Evolutionary conservation across 2,329 filamentous ascomycete genomes (phyloP), one percentile per base, ranked within the genome.

Genomic region (Teratosphaeria zuluensis): DNA sequence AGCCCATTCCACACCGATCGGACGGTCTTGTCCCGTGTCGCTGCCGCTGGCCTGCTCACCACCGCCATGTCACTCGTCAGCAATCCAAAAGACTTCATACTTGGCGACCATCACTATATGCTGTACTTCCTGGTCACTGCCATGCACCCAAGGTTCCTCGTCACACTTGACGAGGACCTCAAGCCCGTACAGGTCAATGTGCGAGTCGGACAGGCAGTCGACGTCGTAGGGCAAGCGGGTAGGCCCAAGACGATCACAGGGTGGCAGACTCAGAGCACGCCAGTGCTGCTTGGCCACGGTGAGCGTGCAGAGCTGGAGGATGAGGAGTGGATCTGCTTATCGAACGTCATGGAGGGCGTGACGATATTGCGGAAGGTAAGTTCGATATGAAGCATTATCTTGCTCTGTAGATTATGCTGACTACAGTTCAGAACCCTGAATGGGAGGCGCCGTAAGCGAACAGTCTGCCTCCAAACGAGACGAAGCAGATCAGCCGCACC

Each of bases 1-100:
- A 97, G 90, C 75, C 94, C 94, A n/a, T 99, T 99, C 87, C 94
- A 99, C 80, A 96, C 92, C 19, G 95, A 99, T 73, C 89, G 95
- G 59, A 91, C 96, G 75, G 90, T 99, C 28, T 83, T 99, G 58
- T 99, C 94, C 2, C 85, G 89, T 62, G 95, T 99, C 38, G 87
- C 92, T 28, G 87, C 92, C 30, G 90, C 91, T 16, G 92, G 94
- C 67, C 81, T 99, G 53, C 82, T 99, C 59, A 88, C 92, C 12
- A 92, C 96, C 30, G 82, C 96, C 52, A 86, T 99, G 54, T 89
- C 92, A 63, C 86, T 99, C 80, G 94, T 99, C 69, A 94, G 99
- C 66, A 88, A 94, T 62, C 69, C 69, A 21, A 96, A 96, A 80
- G 85, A 90, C 67, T 96, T 88, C 72, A 81, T 88, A 61, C 80